Conservation (phyloP, 805 yeast species). For the Blastobotrys peoriensis region DNA sequence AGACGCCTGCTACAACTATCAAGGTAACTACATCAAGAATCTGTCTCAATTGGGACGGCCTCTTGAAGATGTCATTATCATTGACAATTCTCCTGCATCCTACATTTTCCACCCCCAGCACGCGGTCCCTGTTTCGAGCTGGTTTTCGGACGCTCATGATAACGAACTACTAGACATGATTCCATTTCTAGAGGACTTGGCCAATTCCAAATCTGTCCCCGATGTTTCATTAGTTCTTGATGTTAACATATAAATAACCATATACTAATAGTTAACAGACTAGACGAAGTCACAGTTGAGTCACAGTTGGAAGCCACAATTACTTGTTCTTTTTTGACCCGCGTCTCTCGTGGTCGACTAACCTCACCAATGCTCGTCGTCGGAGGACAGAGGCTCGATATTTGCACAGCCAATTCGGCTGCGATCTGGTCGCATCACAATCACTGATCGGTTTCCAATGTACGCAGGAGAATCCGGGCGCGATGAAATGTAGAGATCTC, state of each 20-base stretch:
- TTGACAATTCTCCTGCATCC: slow-evolving; percentile 98
- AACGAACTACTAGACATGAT: slow-evolving; percentile 87
- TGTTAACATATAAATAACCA: slow-evolving; percentile 36
- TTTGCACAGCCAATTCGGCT: neutral
- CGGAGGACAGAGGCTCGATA: neutral
- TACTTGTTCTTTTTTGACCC: no score
- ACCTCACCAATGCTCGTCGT: neutral
- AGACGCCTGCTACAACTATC: slow-evolving; percentile 89
- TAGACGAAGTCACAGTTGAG: no score
- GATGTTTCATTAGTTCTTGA: slow-evolving; percentile 85
- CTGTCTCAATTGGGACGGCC: slow-evolving; percentile 93
- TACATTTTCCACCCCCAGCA: slow-evolving; percentile 97
- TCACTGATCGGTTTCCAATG: neutral
- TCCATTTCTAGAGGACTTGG: slow-evolving; percentile 83
- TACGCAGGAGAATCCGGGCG: neutral
- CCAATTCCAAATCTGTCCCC: slow-evolving; percentile 55
- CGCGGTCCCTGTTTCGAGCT: slow-evolving; percentile 92
- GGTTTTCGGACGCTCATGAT: slow-evolving; percentile 98
- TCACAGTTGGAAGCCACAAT: no score
- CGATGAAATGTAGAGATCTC: neutral
- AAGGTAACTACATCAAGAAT: slow-evolving; percentile 92
- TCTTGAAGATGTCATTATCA: slow-evolving; percentile 72
- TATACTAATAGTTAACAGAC: no score
- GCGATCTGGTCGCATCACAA: neutral
- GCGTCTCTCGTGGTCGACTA: no score